phyloP scores from a whole-genome alignment of 768 basidiomycete genomes.

The Tulasnella sp. region DNA sequence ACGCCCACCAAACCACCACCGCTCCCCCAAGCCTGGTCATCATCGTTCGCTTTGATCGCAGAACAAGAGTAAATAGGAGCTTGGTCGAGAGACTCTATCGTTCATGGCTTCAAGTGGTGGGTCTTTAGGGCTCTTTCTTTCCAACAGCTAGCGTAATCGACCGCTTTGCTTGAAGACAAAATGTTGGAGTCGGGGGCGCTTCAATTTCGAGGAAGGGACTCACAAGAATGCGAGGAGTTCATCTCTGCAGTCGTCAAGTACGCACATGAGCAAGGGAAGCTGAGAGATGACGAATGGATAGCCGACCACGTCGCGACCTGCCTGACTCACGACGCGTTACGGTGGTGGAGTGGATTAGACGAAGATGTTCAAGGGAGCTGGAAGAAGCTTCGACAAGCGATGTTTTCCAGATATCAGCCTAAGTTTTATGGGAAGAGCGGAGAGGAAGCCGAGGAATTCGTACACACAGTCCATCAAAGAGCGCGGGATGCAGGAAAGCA shows the following conservation, averaged over 20 bases:
- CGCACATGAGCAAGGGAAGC: constrained; percentile 14
- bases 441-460: background rate
- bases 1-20: too few species aligned
- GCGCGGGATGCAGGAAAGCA: constrained; percentile 5
- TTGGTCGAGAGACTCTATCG: too few species aligned
- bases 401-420: background rate
- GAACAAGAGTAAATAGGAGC: too few species aligned
- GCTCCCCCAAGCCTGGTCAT: too few species aligned
- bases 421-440: background rate
- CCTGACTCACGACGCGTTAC: background rate
- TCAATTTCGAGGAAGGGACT: background rate
- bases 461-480: background rate
- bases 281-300: background rate
- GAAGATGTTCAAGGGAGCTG: background rate
- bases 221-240: background rate
- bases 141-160: too few species aligned
- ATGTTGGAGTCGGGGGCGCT: background rate
- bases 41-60: too few species aligned
- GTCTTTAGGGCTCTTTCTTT: too few species aligned
- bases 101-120: too few species aligned
- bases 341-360: background rate
- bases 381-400: background rate
- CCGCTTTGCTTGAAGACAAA: background rate
- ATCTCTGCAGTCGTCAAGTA: background rate
- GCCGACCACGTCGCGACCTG: background rate